Evolutionary conservation across 2,329 filamentous ascomycete species (phyloP).

Genomic region (Sarocladiaceae sp.): DNA sequence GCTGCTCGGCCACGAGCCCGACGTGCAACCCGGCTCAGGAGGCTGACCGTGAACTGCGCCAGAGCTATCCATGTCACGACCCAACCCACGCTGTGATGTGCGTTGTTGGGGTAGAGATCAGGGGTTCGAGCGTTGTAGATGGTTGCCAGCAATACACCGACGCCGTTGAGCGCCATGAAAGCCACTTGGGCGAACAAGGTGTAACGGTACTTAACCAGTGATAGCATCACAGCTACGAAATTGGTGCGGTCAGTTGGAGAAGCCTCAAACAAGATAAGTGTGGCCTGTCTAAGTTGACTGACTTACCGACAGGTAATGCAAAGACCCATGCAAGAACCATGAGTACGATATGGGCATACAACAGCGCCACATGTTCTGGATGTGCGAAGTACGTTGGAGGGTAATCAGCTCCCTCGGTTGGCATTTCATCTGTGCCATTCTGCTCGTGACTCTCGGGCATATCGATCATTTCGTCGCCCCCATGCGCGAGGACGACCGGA

Average conservation of each 20-base stretch:
- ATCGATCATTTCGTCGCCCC: not conserved
- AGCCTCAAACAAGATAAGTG: not conserved
- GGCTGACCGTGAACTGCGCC: conserved; percentile 65
- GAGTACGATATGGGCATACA: conserved; percentile 66
- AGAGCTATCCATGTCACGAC: conserved; percentile 67
- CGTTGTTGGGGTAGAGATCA: conserved; percentile 80
- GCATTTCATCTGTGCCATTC: conserved; percentile 12
- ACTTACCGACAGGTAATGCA: conserved; percentile 66
- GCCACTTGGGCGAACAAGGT: conserved; percentile 64
- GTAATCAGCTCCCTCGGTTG: conserved; percentile 24
- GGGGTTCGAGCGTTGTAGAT: conserved; percentile 79
- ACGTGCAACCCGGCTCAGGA: conserved; percentile 44
- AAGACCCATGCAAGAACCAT: conserved; percentile 72
- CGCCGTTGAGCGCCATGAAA: conserved; percentile 60
- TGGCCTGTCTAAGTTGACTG: not conserved
- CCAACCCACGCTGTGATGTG: conserved; percentile 90
- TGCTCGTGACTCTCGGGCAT: conserved; percentile 7
- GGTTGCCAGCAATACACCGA: conserved; percentile 61
- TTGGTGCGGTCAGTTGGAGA: too few species aligned
- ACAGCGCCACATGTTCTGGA: conserved; percentile 46
- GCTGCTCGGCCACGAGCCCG: conserved; percentile 59
- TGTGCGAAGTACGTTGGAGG: conserved; percentile 57
- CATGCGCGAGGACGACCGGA: conserved; percentile 8
- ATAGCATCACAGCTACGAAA: conserved; percentile 75
- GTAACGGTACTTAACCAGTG: conserved; percentile 72